These are phyloP conservation scores for Talaromyces thailandensis DNA, from an alignment of 495 filamentous ascomycete genomes.

Conservation along the genomic window DNA sequence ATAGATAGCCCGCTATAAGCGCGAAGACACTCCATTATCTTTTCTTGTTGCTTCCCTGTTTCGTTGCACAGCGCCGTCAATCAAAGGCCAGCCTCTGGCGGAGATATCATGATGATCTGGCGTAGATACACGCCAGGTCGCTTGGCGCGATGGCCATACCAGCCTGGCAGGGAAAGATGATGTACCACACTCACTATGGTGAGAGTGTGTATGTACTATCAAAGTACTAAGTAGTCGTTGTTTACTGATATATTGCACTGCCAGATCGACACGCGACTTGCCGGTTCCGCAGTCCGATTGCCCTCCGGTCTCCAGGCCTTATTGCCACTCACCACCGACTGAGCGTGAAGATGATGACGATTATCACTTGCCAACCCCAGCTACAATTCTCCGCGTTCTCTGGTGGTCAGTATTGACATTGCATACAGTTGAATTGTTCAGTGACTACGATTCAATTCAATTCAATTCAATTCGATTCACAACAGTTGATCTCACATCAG, in stretches of 20 bases:
- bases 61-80: not conserved
- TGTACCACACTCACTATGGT: not conserved
- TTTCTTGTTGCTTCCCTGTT: not conserved
- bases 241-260: slow-evolving; percentile 1
- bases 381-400: not conserved
- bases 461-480: not conserved
- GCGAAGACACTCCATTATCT: not conserved
- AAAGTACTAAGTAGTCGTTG: not conserved
- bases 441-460: not conserved
- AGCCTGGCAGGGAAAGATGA: not conserved
- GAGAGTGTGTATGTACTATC: not conserved
- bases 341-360: not conserved
- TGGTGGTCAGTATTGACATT: not conserved
- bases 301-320: not conserved
- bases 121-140: not conserved
- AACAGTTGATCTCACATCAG: not conserved
- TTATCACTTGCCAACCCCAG: not conserved
- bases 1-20: slow-evolving; percentile 1
- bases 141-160: not conserved
- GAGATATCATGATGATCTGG: not conserved
- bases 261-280: slow-evolving; percentile 5
- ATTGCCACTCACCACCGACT: not conserved
- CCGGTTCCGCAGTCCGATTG: slow-evolving; percentile 6
- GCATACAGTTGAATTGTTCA: not conserved
- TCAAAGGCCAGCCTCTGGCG: not conserved